Conservation (phyloP, 2,329 filamentous ascomycete species). For the Aureobasidium namibiae region DNA sequence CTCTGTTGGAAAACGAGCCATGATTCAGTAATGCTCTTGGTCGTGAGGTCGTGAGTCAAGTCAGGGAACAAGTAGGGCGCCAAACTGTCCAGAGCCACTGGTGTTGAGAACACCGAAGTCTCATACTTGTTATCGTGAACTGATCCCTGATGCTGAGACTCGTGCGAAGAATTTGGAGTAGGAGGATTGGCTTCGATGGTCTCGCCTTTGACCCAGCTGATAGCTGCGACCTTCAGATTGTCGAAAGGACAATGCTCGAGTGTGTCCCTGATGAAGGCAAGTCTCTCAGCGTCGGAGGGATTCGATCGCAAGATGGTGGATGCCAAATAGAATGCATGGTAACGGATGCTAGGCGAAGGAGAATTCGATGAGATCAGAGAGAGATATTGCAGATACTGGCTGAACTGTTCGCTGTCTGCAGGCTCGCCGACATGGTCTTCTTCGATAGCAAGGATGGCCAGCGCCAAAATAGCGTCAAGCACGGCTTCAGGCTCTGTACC, state of each 20-base stretch:
- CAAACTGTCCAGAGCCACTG: conserved; percentile 38
- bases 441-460: conserved; percentile 44
- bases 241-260: conserved; percentile 47
- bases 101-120: conserved; percentile 39
- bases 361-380: conserved; percentile 42
- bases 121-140: not conserved
- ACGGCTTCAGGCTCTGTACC: conserved; percentile 43
- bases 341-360: conserved; percentile 38
- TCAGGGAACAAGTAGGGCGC: conserved; percentile 47
- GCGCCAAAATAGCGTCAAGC: conserved; percentile 45
- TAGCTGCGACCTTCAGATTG: conserved; percentile 48
- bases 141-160: not conserved
- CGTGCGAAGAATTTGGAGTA: conserved; percentile 17
- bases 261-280: conserved; percentile 47
- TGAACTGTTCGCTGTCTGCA: conserved; percentile 43
- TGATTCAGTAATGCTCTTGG: conserved; percentile 29
- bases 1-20: conserved; percentile 44
- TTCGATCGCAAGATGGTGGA: conserved; percentile 45
- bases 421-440: conserved; percentile 38
- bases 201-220: conserved; percentile 54
- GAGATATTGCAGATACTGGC: conserved; percentile 42
- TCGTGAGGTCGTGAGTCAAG: conserved; percentile 34
- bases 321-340: conserved; percentile 41
- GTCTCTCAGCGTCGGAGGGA: conserved; percentile 42
- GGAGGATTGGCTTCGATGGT: conserved; percentile 40